Percentiles rank a stretch among this genome's conserved stretches.
phyloP scores from a whole-genome alignment of 257 asterid species.

The Ilex asprella region DNA sequence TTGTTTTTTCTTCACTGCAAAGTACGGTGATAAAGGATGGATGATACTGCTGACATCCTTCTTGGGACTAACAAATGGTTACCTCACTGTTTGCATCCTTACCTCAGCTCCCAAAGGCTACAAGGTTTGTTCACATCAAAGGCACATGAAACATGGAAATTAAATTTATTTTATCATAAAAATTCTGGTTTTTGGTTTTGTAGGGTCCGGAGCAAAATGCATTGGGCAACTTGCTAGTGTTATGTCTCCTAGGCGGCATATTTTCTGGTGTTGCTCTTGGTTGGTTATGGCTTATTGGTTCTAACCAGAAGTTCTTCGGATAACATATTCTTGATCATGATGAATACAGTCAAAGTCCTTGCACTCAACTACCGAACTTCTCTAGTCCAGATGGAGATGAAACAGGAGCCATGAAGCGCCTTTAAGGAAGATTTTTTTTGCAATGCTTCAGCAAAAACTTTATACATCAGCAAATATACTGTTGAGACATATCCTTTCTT shows the following conservation, averaged over 20 bases:
- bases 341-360: slow-evolving; percentile 18
- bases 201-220: slow-evolving; percentile 99
- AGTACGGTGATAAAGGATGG: slow-evolving; percentile 77
- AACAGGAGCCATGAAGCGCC: no score
- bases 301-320: slow-evolving; percentile 33
- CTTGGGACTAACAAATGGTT: slow-evolving; percentile 73
- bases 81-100: slow-evolving; percentile 71
- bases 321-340: background rate
- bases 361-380: slow-evolving; percentile 26
- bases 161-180: background rate
- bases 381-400: slow-evolving; percentile 12
- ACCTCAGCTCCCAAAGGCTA: slow-evolving; percentile 74
- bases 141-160: slow-evolving; percentile 1
- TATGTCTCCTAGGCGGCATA: slow-evolving; percentile 64
- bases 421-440: no score
- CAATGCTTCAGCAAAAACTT: no score
- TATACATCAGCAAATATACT: no score
- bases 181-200: background rate
- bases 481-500: no score
- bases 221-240: slow-evolving; percentile 64
- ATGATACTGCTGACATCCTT: slow-evolving; percentile 66
- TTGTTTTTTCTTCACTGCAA: slow-evolving; percentile 75
- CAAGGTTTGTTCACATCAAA: slow-evolving; percentile 33
- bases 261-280: slow-evolving; percentile 61
- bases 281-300: slow-evolving; percentile 83